Conservation (phyloP, 2,329 filamentous ascomycete genomes). For the Claviceps monticola region DNA sequence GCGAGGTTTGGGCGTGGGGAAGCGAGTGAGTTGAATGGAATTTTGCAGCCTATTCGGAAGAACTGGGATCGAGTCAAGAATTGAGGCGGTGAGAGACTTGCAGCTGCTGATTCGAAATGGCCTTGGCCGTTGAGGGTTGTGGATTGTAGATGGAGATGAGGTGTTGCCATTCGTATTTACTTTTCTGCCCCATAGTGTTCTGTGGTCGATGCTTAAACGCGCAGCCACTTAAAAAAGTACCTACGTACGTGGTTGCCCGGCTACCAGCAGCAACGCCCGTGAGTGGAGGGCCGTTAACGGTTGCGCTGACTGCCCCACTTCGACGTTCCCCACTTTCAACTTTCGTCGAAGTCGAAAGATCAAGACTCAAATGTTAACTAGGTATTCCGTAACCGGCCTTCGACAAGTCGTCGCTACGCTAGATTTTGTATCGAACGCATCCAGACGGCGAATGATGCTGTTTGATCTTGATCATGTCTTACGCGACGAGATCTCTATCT, state of each 20-base stretch:
- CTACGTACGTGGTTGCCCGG: constrained; percentile 16
- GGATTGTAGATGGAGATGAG: constrained; percentile 8
- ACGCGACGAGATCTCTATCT: constrained; percentile 42
- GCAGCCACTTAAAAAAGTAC: constrained; percentile 7
- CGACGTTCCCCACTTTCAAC: not conserved
- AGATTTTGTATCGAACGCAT: not conserved
- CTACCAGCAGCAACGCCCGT: constrained; percentile 9
- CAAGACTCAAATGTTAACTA: not conserved
- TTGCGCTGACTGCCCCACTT: constrained; percentile 14
- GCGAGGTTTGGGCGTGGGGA: not conserved
- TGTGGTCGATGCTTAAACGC: constrained; percentile 5
- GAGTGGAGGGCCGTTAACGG: constrained; percentile 8
- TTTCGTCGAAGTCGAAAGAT: not conserved
- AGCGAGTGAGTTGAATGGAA: not conserved
- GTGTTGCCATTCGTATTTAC: constrained; percentile 22
- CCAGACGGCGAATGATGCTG: not conserved
- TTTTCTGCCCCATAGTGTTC: constrained; percentile 8
- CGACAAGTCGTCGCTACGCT: not conserved
- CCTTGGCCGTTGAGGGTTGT: constrained; percentile 1
- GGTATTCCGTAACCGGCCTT: not conserved
- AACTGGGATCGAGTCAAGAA: not conserved
- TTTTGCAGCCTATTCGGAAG: not conserved
- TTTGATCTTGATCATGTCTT: constrained; percentile 32
- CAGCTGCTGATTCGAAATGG: constrained; percentile 4
- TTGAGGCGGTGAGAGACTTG: not conserved